These are phyloP conservation scores for Xerocomus amazonicus DNA, from an alignment of 1,284 basidiomycete species.

Conservation along the genomic window DNA sequence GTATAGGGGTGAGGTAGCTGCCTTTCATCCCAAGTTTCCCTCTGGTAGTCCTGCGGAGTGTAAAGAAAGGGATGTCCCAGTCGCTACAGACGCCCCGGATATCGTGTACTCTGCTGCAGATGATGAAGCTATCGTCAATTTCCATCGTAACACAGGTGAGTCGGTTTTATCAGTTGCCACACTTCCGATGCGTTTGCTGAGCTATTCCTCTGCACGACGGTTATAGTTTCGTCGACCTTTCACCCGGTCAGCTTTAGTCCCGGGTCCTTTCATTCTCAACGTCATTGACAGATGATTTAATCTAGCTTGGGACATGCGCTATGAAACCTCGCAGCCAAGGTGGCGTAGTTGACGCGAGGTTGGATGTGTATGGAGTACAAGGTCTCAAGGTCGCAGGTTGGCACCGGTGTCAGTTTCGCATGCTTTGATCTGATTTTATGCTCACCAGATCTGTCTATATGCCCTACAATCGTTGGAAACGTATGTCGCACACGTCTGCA, in stretches of 20 bases:
- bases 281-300: neutral
- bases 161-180: neutral
- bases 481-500: constrained; percentile 14
- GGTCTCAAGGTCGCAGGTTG: no score
- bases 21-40: constrained; percentile 49
- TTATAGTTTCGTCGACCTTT: constrained; percentile 45
- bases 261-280: neutral
- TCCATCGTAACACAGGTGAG: constrained; percentile 34
- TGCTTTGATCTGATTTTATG: neutral
- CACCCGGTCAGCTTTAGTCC: constrained; percentile 46
- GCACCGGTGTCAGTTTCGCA: no score
- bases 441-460: constrained; percentile 31
- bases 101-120: constrained; percentile 58
- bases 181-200: neutral
- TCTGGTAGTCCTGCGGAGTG: constrained; percentile 42
- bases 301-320: constrained; percentile 29
- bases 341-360: no score
- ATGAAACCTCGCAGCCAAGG: no score
- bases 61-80: constrained; percentile 33
- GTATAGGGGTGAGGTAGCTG: constrained; percentile 50
- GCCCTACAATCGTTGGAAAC: constrained; percentile 30
- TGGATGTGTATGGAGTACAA: no score
- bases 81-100: constrained; percentile 41
- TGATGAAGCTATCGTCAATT: constrained; percentile 48
- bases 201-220: neutral